Conservation (phyloP, 345 rosid genomes). For the Balakata baccata region DNA sequence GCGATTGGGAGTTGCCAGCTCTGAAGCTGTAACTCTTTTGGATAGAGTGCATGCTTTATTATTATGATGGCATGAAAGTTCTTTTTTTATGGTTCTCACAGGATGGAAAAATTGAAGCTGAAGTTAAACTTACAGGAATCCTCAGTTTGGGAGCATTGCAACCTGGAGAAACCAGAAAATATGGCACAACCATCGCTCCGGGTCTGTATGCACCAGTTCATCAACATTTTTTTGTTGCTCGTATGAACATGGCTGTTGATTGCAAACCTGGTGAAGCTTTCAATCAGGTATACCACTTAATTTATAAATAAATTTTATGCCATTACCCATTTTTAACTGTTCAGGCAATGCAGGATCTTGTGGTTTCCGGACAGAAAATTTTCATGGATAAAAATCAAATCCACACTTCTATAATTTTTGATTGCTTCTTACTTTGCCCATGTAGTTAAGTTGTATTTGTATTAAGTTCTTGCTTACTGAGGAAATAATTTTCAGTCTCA, state of each 20-base stretch:
- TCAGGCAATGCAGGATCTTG: neutral
- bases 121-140: slow-evolving; percentile 84
- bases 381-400: too few species aligned
- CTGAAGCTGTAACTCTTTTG: neutral
- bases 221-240: slow-evolving; percentile 90
- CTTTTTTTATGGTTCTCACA: slow-evolving; percentile 26
- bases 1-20: neutral
- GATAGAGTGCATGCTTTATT: slow-evolving; percentile 11
- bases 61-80: slow-evolving; percentile 10
- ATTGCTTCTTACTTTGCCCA: neutral
- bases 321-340: neutral
- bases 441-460: neutral
- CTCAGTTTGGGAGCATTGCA: slow-evolving; percentile 90
- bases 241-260: slow-evolving; percentile 91
- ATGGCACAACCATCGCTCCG: slow-evolving; percentile 89
- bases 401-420: too few species aligned
- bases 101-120: slow-evolving; percentile 96
- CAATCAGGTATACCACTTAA: slow-evolving; percentile 93
- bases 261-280: slow-evolving; percentile 85
- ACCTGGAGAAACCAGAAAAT: slow-evolving; percentile 83
- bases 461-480: neutral
- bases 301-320: neutral
- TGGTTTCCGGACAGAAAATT: neutral
- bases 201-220: slow-evolving; percentile 89
- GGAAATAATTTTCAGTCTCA: neutral